These are phyloP conservation scores for Saccharomycopsis hybrid DNA, from an alignment of 1,139 yeast species.

Conservation along the genomic window DNA sequence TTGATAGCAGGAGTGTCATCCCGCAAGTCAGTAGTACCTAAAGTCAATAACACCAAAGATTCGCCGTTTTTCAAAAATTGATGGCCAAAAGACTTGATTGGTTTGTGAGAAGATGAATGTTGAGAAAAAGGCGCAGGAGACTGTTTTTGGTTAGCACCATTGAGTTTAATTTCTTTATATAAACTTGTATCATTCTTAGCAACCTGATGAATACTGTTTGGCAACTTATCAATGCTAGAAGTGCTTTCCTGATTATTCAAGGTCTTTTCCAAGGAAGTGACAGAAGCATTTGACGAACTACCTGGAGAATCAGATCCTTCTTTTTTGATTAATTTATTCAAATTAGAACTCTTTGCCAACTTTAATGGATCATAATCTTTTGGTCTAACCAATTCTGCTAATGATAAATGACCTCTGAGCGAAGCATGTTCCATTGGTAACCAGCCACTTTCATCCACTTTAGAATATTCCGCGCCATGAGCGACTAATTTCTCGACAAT, in stretches of 20 bases:
- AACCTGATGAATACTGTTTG: neutral
- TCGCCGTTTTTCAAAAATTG: constrained; percentile 60
- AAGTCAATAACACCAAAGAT: constrained; percentile 64
- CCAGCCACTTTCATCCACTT: constrained; percentile 88
- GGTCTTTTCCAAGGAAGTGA: neutral
- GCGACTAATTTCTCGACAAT: constrained; percentile 51
- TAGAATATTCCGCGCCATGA: constrained; percentile 47
- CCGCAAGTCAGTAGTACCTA: constrained; percentile 82
- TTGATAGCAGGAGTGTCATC: constrained; percentile 56
- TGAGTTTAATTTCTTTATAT: constrained; percentile 7
- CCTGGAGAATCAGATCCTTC: neutral
- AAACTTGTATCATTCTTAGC: neutral
- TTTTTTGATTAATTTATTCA: constrained; percentile 11
- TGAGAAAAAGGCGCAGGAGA: neutral
- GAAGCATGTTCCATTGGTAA: constrained; percentile 95
- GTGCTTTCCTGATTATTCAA: constrained; percentile 8
- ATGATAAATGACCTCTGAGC: constrained; percentile 74
- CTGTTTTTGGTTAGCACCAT: neutral
- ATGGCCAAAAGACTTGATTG: constrained; percentile 84
- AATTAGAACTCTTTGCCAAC: constrained; percentile 17
- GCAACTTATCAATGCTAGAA: constrained; percentile 19
- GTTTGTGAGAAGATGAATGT: constrained; percentile 27
- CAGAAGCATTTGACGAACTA: neutral
- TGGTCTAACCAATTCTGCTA: constrained; percentile 58
- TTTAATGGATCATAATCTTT: constrained; percentile 22